These are phyloP conservation scores for Stevia rebaudiana DNA, from an alignment of 140 eudicot species.

Conservation along the genomic window DNA sequence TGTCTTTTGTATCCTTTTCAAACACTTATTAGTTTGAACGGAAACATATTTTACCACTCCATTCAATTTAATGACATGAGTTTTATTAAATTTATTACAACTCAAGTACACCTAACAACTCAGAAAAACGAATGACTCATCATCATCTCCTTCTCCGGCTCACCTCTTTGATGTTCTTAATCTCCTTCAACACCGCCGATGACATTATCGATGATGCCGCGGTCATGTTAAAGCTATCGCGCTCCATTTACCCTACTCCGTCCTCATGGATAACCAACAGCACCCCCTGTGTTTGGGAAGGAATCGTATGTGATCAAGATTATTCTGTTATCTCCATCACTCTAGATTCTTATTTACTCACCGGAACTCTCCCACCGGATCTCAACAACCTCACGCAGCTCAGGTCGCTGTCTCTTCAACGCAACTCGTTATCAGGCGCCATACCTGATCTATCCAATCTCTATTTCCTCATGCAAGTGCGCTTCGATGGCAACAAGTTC, in stretches of 20 bases:
- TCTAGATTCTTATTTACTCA: constrained; percentile 38
- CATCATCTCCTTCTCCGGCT: constrained; percentile 22
- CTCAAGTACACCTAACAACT: too few relatives aligned
- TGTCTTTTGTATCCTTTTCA: too few relatives aligned
- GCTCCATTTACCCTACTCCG: constrained; percentile 37
- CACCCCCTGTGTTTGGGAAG: constrained; percentile 55
- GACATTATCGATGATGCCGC: too few relatives aligned
- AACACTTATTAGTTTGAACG: too few relatives aligned
- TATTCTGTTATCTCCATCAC: constrained; percentile 44
- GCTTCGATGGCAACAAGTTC: constrained; percentile 47
- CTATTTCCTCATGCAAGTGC: constrained; percentile 32
- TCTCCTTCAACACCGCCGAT: constrained; percentile 42
- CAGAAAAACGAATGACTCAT: too few relatives aligned
- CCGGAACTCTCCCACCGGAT: constrained; percentile 51
- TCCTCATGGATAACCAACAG: constrained; percentile 42
- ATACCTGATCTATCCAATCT: constrained; percentile 61
- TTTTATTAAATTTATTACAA: too few relatives aligned
- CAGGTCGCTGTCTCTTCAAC: constrained; percentile 41
- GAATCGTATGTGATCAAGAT: constrained; percentile 52
- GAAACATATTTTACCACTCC: too few relatives aligned
- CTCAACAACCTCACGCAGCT: constrained; percentile 60
- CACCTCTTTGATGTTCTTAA: constrained; percentile 25
- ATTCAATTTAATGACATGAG: too few relatives aligned
- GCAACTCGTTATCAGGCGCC: constrained; percentile 51
- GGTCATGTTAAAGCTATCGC: constrained; percentile 38